Evolutionary conservation across 768 basidiomycete species (phyloP).

Genomic region (Tylopilus vinaceipallidus): DNA sequence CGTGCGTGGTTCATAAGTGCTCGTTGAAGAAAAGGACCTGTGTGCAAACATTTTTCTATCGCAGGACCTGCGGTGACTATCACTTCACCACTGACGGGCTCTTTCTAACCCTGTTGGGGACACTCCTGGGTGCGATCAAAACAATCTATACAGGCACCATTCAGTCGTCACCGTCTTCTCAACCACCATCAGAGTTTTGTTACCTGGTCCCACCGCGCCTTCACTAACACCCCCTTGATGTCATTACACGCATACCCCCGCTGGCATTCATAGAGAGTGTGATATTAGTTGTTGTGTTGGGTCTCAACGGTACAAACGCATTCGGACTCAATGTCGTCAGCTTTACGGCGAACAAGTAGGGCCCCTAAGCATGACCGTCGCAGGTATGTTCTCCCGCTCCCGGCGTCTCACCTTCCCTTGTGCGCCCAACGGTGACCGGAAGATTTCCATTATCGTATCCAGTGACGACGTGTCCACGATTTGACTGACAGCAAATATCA

Average conservation of each 20-base stretch:
- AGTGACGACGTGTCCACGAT: constrained; percentile 4
- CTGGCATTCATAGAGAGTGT: constrained; percentile 89
- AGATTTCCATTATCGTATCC: no score
- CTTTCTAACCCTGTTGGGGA: constrained; percentile 84
- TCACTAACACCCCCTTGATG: constrained; percentile 72
- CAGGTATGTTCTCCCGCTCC: constrained; percentile 49
- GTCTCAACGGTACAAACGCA: constrained; percentile 82
- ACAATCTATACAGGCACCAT: constrained; percentile 88
- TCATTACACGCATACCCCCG: constrained; percentile 87
- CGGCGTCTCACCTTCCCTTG: neutral
- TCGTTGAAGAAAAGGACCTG: neutral
- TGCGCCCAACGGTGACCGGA: neutral
- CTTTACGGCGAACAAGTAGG: constrained; percentile 92
- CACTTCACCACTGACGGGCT: constrained; percentile 86
- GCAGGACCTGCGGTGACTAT: constrained; percentile 93
- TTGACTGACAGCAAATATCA: constrained; percentile 68
- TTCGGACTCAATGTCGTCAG: constrained; percentile 92
- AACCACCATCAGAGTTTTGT: constrained; percentile 14
- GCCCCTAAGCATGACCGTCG: constrained; percentile 87
- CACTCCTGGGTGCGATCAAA: constrained; percentile 89
- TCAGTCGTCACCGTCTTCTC: constrained; percentile 41
- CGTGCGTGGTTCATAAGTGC: constrained; percentile 43
- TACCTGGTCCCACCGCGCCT: constrained; percentile 35
- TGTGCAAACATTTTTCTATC: neutral
- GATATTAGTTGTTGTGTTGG: constrained; percentile 56